phyloP scores from a whole-genome alignment of 1,284 basidiomycete species.

The Pseudomicrostroma phylloplanum region DNA sequence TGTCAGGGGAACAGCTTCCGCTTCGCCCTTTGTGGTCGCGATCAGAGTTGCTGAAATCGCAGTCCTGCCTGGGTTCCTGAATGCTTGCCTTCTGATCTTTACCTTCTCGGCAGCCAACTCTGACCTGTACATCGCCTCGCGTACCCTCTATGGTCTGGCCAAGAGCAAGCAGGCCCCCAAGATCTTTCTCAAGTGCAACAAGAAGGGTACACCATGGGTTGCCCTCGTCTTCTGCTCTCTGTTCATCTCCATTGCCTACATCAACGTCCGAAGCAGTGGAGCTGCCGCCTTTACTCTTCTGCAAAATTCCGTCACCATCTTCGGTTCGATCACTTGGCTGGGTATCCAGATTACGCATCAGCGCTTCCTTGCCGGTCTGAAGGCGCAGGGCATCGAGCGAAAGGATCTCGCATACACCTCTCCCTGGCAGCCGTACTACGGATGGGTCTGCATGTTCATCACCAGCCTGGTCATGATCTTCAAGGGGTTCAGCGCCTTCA shows the following conservation, averaged over 20 bases:
- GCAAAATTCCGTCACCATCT: constrained; percentile 22
- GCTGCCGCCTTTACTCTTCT: constrained; percentile 52
- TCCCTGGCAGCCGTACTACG: constrained; percentile 46
- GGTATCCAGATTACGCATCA: constrained; percentile 70
- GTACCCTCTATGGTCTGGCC: constrained; percentile 58
- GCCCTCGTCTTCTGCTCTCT: constrained; percentile 57
- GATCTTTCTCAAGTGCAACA: constrained; percentile 55
- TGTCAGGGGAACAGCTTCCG: constrained; percentile 50
- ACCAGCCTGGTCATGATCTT: constrained; percentile 65
- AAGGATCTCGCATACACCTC: constrained; percentile 58
- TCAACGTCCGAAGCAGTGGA: constrained; percentile 59
- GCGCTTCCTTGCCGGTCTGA: constrained; percentile 69
- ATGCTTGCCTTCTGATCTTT: constrained; percentile 52
- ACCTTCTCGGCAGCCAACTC: constrained; percentile 54
- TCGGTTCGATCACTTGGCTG: constrained; percentile 57
- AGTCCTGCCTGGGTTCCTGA: constrained; percentile 61
- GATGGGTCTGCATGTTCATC: constrained; percentile 59
- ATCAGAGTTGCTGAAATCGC: constrained; percentile 65
- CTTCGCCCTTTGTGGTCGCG: constrained; percentile 71
- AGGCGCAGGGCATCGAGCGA: constrained; percentile 67
- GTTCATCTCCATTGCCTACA: constrained; percentile 61
- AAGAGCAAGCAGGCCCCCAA: constrained; percentile 56
- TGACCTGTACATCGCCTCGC: constrained; percentile 55
- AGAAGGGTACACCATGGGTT: constrained; percentile 53
- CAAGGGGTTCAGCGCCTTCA: constrained; percentile 56